Evolutionary conservation across 2,329 filamentous ascomycete species (phyloP), one percentile per base, ranked within the genome.

Genomic region (Eutypa lata): DNA sequence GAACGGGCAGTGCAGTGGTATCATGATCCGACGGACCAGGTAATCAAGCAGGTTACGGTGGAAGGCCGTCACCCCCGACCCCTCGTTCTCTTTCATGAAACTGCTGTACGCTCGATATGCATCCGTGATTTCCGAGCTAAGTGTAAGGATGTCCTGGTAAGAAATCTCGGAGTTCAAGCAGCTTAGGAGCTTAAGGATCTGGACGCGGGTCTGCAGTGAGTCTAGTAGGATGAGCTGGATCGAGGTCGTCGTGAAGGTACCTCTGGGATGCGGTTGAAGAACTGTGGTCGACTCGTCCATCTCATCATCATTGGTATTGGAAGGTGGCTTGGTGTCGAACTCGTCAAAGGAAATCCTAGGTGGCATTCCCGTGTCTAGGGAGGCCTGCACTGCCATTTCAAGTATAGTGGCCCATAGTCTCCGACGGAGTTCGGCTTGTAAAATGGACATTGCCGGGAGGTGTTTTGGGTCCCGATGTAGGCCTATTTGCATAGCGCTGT

Each of bases 1-100:
- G 60, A 77, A 82, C 0, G 75, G 69, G 7, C 73, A 74, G 56
- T 86, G 82, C 0, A 86, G 68, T 1, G 75, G 72, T 14, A 85
- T 73, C 2, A 84, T 59, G 59, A 82, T 84, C 14, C 82, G 78
- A 5, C 78, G 77, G 3, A 80, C 69, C 0, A 80, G 68, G 40
- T 78, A 76, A 47, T 82, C 75, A 24, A 81, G 65, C 5, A 83
- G 61, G 53, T 81, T 81, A 2, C 72, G 65, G 40, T 77, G 73
- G 53, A 78, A 79, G 0, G 62, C 24, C 0, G 65, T 68, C n/a
- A 64, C 54, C 2, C 55, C 54, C 3, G 46, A 48, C 13, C n/a
- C 38, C 42, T 55, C 55, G n/a, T 61, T 59, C 1, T 57, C 49
- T 7, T 44, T 55, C 16, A 61, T 52, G 18, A 67, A 65, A 11